phyloP scores from a whole-genome alignment of 2,329 filamentous ascomycete genomes.

The Paradendryphiella salina region DNA sequence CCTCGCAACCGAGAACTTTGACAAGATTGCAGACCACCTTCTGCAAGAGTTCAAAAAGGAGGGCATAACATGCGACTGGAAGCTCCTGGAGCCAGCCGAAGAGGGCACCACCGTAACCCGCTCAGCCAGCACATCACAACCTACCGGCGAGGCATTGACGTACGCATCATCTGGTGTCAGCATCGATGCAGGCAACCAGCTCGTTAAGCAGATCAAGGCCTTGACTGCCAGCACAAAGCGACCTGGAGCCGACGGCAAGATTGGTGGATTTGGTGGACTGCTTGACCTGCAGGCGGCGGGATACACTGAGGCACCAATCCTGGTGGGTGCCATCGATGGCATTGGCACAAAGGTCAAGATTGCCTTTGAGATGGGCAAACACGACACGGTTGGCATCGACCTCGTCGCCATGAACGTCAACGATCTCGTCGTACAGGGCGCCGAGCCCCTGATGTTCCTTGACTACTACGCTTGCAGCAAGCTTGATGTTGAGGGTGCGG shows the following conservation, averaged over 20 bases:
- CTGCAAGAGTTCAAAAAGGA: conserved; percentile 72
- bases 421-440: conserved; percentile 93
- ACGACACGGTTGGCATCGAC: conserved; percentile 94
- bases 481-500: conserved; percentile 75
- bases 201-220: conserved; percentile 89
- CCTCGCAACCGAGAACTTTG: conserved; percentile 86
- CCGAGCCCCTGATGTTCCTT: conserved; percentile 92
- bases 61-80: conserved; percentile 81
- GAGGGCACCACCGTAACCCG: conserved; percentile 57
- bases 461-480: conserved; percentile 97
- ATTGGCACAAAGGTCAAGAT: conserved; percentile 97
- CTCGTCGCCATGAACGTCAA: conserved; percentile 99
- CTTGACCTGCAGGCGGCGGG: conserved; percentile 77
- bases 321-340: conserved; percentile 94
- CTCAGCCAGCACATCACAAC: conserved; percentile 21
- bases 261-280: conserved; percentile 92
- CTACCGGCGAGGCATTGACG: conserved; percentile 60
- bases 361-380: conserved; percentile 84
- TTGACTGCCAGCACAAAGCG: conserved; percentile 84
- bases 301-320: conserved; percentile 72
- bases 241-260: conserved; percentile 86
- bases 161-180: conserved; percentile 93
- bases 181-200: conserved; percentile 89
- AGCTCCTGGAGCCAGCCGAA: conserved; percentile 83
- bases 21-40: conserved; percentile 79